Evolutionary conservation across 2,329 filamentous ascomycete genomes (phyloP), one percentile per base, ranked within the genome.

Genomic region (Diaporthe sp.): DNA sequence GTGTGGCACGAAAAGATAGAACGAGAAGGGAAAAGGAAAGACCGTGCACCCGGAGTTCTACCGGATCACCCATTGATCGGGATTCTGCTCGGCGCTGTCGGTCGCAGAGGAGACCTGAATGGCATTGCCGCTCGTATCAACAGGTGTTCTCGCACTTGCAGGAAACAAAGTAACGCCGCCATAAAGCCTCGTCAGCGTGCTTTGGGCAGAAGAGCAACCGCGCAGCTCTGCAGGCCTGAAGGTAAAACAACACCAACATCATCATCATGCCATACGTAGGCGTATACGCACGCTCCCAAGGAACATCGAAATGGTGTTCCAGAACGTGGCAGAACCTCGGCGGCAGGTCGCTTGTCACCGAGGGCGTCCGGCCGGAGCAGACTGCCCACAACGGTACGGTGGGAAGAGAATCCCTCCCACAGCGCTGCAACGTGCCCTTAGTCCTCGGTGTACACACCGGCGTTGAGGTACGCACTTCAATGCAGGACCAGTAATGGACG

Each of bases 121-220:
- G 50, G 44, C 22, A 25, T 25, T 47, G 8, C 30, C 42, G 42
- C 27, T 53, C 30, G 47, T 51, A 27, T 66, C 30, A 25, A 51
- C 22, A 35, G 30, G 15, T 10, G 44, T 51, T 25, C 63, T 51
- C 47, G 39, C 63, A 51, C 47, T 37, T 35, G 63, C 63, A 27
- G 44, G 63, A 66, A 66, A 37, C 44, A 27, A n/a, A 66, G 15
- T 51, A 66, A 9, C 63, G 63, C 63, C 44, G 63, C 63, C 44
- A 27, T 66, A 66, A 37, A 15, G 76, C 66, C 7, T 77, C 70
- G 32, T 76, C 78, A 5, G 77, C 75, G 17, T 81, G 77, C 9
- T 74, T 58, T 2, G 77, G 71, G 25, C 83, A 79, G 12, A 90
- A 79, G 2, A 91, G 81, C 76, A 82, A 84, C 35, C 83, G 44